A percentile compares a stretch with the other conserved stretches of the same genome.
These are phyloP conservation scores for Coemansia sp. DNA, from an alignment of 192 early-diverging fungal genomes.

Conservation along the genomic window DNA sequence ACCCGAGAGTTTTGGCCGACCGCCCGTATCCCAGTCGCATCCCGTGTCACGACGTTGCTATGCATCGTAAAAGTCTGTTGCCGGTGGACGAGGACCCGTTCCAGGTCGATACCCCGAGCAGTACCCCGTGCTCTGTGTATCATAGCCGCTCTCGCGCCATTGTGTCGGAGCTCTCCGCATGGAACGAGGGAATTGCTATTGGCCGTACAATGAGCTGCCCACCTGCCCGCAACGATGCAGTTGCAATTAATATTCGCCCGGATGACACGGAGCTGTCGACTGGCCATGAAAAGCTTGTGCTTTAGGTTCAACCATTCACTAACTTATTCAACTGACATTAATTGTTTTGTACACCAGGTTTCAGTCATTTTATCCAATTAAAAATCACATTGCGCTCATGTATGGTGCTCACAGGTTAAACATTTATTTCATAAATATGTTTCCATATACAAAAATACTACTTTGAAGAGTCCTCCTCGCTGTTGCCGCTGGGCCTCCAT, in stretches of 20 bases:
- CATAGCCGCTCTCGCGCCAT: not conserved
- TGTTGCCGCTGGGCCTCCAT: slow-evolving; percentile 13
- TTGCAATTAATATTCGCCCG: not conserved
- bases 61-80: slow-evolving; percentile 6
- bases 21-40: slow-evolving; percentile 52
- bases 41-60: slow-evolving; percentile 6
- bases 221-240: not conserved
- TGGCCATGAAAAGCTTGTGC: not conserved
- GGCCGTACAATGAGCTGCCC: not conserved
- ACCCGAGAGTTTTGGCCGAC: slow-evolving; percentile 31
- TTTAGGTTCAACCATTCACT: not conserved
- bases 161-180: not conserved
- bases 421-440: too few relatives aligned
- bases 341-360: too few relatives aligned
- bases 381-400: too few relatives aligned
- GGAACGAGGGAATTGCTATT: not conserved
- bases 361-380: too few relatives aligned
- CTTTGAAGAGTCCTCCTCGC: not conserved
- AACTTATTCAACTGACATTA: too few relatives aligned
- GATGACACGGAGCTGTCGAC: not conserved
- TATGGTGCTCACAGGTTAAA: too few relatives aligned
- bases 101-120: slow-evolving; percentile 22
- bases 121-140: not conserved
- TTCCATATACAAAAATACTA: not conserved
- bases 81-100: slow-evolving; percentile 45